phyloP scores from a whole-genome alignment of 345 rosid species.

The Eucalyptus pauciflora region DNA sequence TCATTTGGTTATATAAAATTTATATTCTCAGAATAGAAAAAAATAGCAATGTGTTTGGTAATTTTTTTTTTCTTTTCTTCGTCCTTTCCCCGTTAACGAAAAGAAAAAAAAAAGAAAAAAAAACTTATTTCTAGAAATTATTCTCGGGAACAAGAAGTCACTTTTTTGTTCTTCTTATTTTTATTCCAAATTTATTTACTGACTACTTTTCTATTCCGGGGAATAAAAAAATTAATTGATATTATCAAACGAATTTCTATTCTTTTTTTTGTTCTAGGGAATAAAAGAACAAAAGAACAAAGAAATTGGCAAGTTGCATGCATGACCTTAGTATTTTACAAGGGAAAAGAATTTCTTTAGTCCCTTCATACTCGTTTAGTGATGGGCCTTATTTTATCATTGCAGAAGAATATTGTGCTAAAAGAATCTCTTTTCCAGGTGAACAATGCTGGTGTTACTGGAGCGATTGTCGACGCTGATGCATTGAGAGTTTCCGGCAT shows the following conservation, averaged over 20 bases:
- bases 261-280: no score
- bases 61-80: no score
- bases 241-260: no score
- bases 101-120: no score
- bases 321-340: background rate
- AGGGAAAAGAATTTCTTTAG: background rate
- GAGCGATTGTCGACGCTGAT: background rate
- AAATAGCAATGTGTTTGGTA: no score
- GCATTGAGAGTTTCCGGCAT: background rate
- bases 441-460: background rate
- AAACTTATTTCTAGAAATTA: no score
- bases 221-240: no score
- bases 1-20: no score
- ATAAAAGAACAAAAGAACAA: no score
- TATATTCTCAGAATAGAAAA: no score
- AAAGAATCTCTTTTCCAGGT: background rate
- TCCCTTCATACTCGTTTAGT: background rate
- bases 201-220: accelerated
- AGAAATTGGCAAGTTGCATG: no score
- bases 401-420: background rate
- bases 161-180: accelerated
- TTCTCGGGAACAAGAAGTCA: accelerated
- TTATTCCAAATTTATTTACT: no score
- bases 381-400: background rate
- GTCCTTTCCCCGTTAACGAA: accelerated